phyloP scores from a whole-genome alignment of 2,329 filamentous ascomycete genomes.

The Hypocrella siamensis region DNA sequence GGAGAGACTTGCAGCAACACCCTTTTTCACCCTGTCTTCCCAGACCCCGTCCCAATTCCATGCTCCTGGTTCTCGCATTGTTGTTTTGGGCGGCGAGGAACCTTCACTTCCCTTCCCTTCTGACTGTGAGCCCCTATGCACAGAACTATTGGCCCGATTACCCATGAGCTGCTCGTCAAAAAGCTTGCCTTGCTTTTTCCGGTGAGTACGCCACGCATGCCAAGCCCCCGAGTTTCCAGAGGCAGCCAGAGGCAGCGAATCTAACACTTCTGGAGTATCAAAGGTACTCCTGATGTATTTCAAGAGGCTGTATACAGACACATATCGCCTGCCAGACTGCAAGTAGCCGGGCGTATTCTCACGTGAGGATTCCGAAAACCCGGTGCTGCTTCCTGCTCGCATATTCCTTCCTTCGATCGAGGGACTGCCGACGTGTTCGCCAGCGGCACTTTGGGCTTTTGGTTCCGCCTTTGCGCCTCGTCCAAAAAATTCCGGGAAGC shows the following conservation, averaged over 20 bases:
- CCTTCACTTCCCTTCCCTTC: neutral
- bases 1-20: constrained; percentile 59
- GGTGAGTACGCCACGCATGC: constrained; percentile 78
- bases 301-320: constrained; percentile 52
- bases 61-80: constrained; percentile 42
- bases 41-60: constrained; percentile 99
- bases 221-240: constrained; percentile 85
- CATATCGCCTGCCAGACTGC: constrained; percentile 23
- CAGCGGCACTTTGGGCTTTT: constrained; percentile 24
- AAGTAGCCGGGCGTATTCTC: constrained; percentile 20
- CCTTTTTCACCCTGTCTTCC: constrained; percentile 74
- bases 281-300: constrained; percentile 74
- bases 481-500: constrained; percentile 84
- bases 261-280: constrained; percentile 59
- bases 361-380: constrained; percentile 14
- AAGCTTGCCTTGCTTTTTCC: constrained; percentile 19
- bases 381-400: constrained; percentile 8
- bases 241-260: constrained; percentile 63
- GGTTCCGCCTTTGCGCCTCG: constrained; percentile 28
- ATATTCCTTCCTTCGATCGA: constrained; percentile 10
- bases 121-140: neutral
- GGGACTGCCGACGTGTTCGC: constrained; percentile 16
- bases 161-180: constrained; percentile 2
- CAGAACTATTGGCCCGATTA: neutral
- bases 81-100: constrained; percentile 2